Conservation (phyloP, 2,329 filamentous ascomycete genomes). For the Thelonectria blattea region DNA sequence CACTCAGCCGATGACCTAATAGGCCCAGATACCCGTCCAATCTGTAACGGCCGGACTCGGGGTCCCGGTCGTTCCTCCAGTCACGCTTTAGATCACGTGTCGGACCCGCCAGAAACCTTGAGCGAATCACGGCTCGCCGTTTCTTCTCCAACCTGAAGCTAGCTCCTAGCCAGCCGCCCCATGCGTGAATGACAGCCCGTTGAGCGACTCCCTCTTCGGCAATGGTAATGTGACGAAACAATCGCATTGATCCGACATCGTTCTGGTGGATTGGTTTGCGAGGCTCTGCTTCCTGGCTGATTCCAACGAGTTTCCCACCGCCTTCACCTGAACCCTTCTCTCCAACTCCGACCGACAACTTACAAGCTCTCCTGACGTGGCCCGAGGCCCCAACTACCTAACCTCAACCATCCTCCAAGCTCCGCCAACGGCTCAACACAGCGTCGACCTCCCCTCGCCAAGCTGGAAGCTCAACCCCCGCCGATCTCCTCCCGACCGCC, state of each 20-base stretch:
- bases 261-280: background rate
- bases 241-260: constrained; percentile 17
- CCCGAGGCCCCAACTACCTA: constrained; percentile 18
- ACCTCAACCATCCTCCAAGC: constrained; percentile 1
- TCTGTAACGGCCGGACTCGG: background rate
- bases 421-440: constrained; percentile 2
- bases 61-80: background rate
- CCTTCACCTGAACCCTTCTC: background rate
- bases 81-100: constrained; percentile 27
- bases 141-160: constrained; percentile 30
- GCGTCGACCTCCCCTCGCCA: constrained; percentile 3
- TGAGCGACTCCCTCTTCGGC: constrained; percentile 23
- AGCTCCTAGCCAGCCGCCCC: constrained; percentile 26
- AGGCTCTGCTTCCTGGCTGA: background rate
- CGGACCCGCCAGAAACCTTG: rapidly evolving
- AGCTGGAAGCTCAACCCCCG: background rate
- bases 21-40: constrained; percentile 1
- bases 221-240: constrained; percentile 18
- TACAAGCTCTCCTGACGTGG: constrained; percentile 18
- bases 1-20: constrained; percentile 20
- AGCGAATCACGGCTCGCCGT: constrained; percentile 29
- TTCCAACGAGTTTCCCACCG: background rate
- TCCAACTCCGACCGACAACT: background rate
- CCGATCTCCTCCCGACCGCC: background rate
- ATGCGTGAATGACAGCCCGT: constrained; percentile 26